Base-by-base conservation (phyloP, 371 early-diverging fungal species). In the Blyttiomyces sp. region DNA sequence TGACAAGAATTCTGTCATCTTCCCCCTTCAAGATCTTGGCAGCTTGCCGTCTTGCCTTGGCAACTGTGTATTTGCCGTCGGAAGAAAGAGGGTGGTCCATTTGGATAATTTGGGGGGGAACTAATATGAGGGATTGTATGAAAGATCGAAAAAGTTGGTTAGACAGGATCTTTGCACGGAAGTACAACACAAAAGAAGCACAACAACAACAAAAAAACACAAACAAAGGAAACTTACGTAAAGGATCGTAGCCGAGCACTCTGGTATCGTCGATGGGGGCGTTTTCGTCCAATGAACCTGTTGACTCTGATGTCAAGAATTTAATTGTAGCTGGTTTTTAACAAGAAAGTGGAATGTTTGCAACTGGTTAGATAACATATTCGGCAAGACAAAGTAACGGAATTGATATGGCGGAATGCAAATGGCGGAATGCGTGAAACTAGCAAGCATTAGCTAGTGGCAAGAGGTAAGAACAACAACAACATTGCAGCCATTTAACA, bases 91-190 rank as follows among this genome's bases (percentile, higher is more conserved):
- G 94, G 48, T 88, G 75, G 64, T 96, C 96, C 74, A 90, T 90
- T 84, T 92, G 90, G 36, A 96, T 77, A 63, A 95, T 94, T 76
- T 93, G 94, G 51, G 97, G 97, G 28, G 95, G 93, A 63, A 96
- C 88, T 61, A 24, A 7, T 32, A 7, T 13, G 28, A 9, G 42
- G 7, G 34, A 21, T 44, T 51, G 27, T 6, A 19, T n/a, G 51
- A 48, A 36, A 4, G 44, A 49, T 33, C 13, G 13, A 23, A 1
- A 16, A 2, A 30, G 24, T 33, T 59, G 19, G 33, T 27, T 1
- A 31, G 3, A 31, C 23, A 31, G 32, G 26, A n/a, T n/a, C n/a
- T n/a, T n/a, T n/a, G n/a, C n/a, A n/a, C n/a, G n/a, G n/a, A n/a
- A n/a, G n/a, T n/a, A n/a, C n/a, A n/a, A 13, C 6, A 31, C 21